Conservation (phyloP, 345 rosid species). For the Eucalyptus victrix region DNA sequence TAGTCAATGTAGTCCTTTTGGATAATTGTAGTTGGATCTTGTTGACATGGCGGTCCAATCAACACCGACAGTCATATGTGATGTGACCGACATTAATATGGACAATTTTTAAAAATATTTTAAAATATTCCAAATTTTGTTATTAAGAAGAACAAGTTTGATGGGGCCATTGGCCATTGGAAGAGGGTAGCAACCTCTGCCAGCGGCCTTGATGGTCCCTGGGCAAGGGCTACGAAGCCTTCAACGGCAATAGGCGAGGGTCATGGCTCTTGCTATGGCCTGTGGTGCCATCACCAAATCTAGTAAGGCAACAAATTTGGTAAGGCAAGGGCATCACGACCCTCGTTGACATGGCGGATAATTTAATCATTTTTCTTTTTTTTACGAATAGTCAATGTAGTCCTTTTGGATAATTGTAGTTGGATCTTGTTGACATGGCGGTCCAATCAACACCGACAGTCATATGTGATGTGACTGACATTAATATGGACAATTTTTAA, state of each 20-base stretch:
- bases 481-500: no score
- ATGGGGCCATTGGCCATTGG: fast-evolving
- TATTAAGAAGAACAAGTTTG: background rate
- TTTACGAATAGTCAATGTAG: no score
- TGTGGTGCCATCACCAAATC: fast-evolving
- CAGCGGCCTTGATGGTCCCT: fast-evolving
- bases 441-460: fast-evolving
- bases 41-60: no score
- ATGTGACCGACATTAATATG: no score
- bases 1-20: no score
- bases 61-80: background rate
- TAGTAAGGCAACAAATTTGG: background rate
- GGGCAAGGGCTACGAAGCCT: background rate
- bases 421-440: no score
- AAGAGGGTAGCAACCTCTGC: background rate
- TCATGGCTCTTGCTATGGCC: background rate
- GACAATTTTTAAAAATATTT: no score
- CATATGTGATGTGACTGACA: background rate
- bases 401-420: no score
- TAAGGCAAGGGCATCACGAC: background rate
- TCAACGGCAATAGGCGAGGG: background rate
- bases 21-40: no score
- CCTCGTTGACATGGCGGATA: no score
- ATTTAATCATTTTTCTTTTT: no score
- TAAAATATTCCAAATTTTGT: no score